Conservation (phyloP, 495 filamentous ascomycete genomes). For the Talaromyces nanjingensis region DNA sequence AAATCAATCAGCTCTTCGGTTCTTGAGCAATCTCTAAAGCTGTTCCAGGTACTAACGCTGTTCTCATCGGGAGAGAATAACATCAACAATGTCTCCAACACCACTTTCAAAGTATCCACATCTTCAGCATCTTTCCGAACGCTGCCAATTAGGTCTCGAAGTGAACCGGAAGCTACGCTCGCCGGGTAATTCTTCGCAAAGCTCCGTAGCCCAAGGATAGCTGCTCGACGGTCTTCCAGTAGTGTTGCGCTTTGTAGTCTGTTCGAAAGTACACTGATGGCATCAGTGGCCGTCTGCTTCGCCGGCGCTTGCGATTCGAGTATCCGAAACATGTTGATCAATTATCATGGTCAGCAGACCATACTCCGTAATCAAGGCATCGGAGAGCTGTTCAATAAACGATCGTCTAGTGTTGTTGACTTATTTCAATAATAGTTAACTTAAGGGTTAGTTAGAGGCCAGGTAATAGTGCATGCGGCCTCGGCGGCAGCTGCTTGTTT, state of each 20-base stretch:
- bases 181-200: slow-evolving; percentile 96
- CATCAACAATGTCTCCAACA: slow-evolving; percentile 90
- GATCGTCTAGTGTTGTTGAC: background rate
- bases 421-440: background rate
- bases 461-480: background rate
- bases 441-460: slow-evolving; percentile 2
- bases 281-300: slow-evolving; percentile 92
- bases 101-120: slow-evolving; percentile 91
- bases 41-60: slow-evolving; percentile 45
- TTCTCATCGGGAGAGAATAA: slow-evolving; percentile 71
- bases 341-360: slow-evolving; percentile 42
- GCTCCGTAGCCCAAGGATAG: slow-evolving; percentile 86
- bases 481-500: background rate
- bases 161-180: slow-evolving; percentile 85
- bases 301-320: slow-evolving; percentile 78
- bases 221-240: slow-evolving; percentile 87
- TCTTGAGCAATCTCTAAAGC: background rate
- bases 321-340: slow-evolving; percentile 73
- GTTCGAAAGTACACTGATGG: slow-evolving; percentile 80
- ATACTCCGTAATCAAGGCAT: slow-evolving; percentile 4
- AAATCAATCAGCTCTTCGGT: slow-evolving; percentile 19
- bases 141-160: slow-evolving; percentile 78
- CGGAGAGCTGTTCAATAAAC: background rate
- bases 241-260: slow-evolving; percentile 82
- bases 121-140: slow-evolving; percentile 85